phyloP scores from a whole-genome alignment of 768 basidiomycete genomes.

The Suillus variegatus region DNA sequence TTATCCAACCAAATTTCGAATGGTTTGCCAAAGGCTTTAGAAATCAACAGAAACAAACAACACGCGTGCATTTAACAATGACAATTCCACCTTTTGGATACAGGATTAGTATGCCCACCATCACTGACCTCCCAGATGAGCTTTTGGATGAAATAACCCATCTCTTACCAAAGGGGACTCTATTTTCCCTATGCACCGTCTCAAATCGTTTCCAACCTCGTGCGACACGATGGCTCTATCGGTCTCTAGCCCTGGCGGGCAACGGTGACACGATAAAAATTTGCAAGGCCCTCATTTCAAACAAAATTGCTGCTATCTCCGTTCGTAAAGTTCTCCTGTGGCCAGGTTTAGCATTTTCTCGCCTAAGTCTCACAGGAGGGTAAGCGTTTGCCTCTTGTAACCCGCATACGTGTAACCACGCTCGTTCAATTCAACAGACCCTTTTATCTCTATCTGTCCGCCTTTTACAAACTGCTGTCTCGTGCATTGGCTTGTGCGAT shows the following conservation, averaged over 20 bases:
- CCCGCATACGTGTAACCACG: not conserved
- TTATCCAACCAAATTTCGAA: too few relatives aligned
- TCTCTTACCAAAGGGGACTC: not conserved
- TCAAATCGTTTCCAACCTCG: not conserved
- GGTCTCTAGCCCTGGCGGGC: not conserved
- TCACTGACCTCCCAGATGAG: slow-evolving; percentile 11
- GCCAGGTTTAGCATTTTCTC: slow-evolving; percentile 4
- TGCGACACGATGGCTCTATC: slow-evolving; percentile 10
- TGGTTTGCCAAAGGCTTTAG: not conserved
- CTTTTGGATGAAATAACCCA: slow-evolving; percentile 6
- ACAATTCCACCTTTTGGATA: not conserved
- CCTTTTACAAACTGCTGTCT: slow-evolving; percentile 4
- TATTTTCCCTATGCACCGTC: slow-evolving; percentile 2
- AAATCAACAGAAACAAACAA: slow-evolving; percentile 7
- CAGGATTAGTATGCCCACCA: not conserved
- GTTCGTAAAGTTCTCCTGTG: slow-evolving; percentile 7
- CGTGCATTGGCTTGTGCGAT: not conserved
- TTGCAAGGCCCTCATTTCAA: slow-evolving; percentile 10
- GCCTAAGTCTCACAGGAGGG: not conserved
- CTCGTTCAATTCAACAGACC: slow-evolving; percentile 1
- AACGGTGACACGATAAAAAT: not conserved
- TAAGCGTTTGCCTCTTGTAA: not conserved
- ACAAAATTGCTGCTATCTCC: slow-evolving; percentile 8
- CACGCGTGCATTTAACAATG: not conserved
- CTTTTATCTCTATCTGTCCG: slow-evolving; percentile 9